Evolutionary conservation across 129 eudicot genomes (phyloP), one percentile per base, ranked within the genome.

Genomic region (Artemisia annua): DNA sequence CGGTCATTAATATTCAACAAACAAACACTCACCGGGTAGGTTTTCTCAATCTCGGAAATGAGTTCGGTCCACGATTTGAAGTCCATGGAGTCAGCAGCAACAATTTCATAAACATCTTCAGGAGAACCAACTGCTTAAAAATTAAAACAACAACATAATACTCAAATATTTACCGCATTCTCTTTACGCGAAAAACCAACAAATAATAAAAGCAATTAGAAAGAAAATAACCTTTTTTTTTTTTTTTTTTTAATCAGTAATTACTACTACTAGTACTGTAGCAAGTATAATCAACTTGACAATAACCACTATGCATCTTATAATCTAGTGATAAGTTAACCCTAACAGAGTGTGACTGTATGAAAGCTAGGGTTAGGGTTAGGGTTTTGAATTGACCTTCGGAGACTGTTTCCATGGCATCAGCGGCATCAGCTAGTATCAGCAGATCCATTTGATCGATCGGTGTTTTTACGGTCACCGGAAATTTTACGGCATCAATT

Each of bases 1-100:
- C 24, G 43, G 44, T 28, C 3, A n/a, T 58, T 24, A 28, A 53
- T n/a, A n/a, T n/a, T 35, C 20, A 46, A 35, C 59, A 5, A 59
- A 72, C n/a, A n/a, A n/a, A n/a, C n/a, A n/a, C 92, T 83, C 73
- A 91, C 97, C 6, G 83, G 70, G 72, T 80, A 73, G 62, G 66
- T 73, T 72, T 84, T 85, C 63, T 91, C 97, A 57, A 78, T 79
- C 64, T 83, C 83, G 39, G 81, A 67, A 76, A 91, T 85, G 77
- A 91, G 75, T 52, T 79, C 72, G 48, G 83, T 86, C 97, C 97
- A 91, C 18, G 93, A 53, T 69, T 85, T 84, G 28, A 86, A 89
- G 83, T 86, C 90, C 70, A 71, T 54, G 28, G 86, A 73, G 67
- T 62, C 87, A 44, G 75, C 70, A 48, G 78, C 69, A 70, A 74